Conservation (phyloP, 106 monocot species). For the Vanilla planifolia region DNA sequence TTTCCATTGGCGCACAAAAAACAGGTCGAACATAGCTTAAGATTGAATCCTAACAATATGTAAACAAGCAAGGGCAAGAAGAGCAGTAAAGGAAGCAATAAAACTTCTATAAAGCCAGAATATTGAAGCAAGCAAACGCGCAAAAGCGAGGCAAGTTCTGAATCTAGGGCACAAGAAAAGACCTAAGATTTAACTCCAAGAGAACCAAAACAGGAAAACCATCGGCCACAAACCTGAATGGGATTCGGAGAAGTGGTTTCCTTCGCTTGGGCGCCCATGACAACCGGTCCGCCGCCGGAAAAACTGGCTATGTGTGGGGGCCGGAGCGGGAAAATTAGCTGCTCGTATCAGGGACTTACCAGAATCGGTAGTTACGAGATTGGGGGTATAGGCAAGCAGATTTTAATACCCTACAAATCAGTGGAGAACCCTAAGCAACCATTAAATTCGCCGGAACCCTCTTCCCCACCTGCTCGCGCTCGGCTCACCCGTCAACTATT, state of each 20-base stretch:
- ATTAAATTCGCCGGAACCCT: slow-evolving; percentile 12
- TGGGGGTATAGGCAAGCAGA: neutral
- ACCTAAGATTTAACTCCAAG: neutral
- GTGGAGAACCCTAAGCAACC: slow-evolving; percentile 12
- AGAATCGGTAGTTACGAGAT: neutral
- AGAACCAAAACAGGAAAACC: neutral
- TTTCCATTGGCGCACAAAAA: too few species aligned
- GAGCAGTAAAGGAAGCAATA: neutral
- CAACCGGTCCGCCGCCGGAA: neutral
- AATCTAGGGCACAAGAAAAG: slow-evolving; percentile 23
- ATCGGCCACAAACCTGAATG: slow-evolving; percentile 16
- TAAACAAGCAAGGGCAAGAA: too few species aligned
- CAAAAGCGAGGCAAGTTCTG: neutral
- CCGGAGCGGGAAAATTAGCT: neutral
- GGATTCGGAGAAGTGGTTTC: slow-evolving; percentile 12
- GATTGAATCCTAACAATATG: too few species aligned
- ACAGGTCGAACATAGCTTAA: too few species aligned
- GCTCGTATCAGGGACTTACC: neutral
- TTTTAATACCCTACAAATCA: neutral
- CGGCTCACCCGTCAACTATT: neutral
- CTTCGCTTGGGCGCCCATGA: slow-evolving; percentile 23
- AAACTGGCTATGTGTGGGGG: neutral
- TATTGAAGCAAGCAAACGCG: neutral
- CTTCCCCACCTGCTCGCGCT: neutral
- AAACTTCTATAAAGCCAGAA: neutral